Base-by-base conservation (phyloP, 495 filamentous ascomycete species). In the Hypoxylon intermedium region DNA sequence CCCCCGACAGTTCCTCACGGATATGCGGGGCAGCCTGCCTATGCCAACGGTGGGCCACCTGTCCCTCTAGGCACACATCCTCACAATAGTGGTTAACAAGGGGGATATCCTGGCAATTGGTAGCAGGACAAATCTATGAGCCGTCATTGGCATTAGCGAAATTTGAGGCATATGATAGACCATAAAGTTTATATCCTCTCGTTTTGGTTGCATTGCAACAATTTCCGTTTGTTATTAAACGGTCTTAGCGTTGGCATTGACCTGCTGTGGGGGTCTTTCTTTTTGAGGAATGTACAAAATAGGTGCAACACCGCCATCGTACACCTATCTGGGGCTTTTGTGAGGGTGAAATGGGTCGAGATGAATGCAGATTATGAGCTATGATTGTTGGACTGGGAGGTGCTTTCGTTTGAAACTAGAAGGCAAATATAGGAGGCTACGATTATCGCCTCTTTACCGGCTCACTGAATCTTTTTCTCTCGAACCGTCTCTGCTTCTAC, bases 401-500 rank as follows among this genome's bases (percentile, higher is more conserved):
- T 54, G 53, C 43, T 58, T 43, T 63, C 63, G 58, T 66, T 61
- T 61, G 63, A 47, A 67, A 62, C 9, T 62, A 67, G 53, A 61
- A 58, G 51, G 50, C 44, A 60, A 63, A 50, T 65, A 57, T 60
- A 66, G 42, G 66, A 59, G 36, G 62, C 48, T n/a, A n/a, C n/a
- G n/a, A 26, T 20, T 37, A 44, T 20, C 16, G 19, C 40, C 55
- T 13, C 20, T 46, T 33, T 60, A 57, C 40, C 37, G 60, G 26
- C 53, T 73, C 54, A 77, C 65, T 79, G 75, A 54, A 48, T 70
- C 48, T 75, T 75, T 56, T 69, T 70, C 46, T 60, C 52, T 9
- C 64, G 44, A 23, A 28, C 36, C 53, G 47, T 41, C 43, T 60
- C 58, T 45, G 24, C 18, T 47, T 65, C 71, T 9, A 74, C 19